Conservation (phyloP, 352 stramenopile genomes). For the Phytophthora citrophthora region DNA sequence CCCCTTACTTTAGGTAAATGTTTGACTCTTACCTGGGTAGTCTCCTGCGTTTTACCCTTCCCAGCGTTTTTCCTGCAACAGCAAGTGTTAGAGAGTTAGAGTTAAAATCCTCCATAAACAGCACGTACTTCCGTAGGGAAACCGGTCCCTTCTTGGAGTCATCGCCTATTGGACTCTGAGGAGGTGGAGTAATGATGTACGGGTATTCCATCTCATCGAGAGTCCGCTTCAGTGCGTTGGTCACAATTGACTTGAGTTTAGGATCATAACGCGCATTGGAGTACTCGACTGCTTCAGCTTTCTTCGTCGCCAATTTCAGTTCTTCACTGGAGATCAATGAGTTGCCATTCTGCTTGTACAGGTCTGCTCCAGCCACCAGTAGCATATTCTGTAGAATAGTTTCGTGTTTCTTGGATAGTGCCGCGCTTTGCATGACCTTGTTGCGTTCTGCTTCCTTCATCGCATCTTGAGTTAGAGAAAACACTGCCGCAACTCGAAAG, state of each 20-base stretch:
- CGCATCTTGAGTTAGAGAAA: constrained; percentile 92
- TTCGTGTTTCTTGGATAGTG: constrained; percentile 76
- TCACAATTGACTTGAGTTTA: constrained; percentile 68
- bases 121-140: constrained; percentile 77
- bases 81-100: not conserved
- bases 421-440: constrained; percentile 86
- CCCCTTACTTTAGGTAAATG: not conserved
- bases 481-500: constrained; percentile 93
- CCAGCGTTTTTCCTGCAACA: constrained; percentile 42
- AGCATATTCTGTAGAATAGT: constrained; percentile 72
- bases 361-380: constrained; percentile 46
- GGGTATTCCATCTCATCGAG: constrained; percentile 77
- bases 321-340: constrained; percentile 60
- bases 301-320: constrained; percentile 71
- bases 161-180: constrained; percentile 37
- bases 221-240: constrained; percentile 65
- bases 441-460: constrained; percentile 89
- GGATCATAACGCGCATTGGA: constrained; percentile 83
- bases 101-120: not conserved
- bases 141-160: constrained; percentile 69
- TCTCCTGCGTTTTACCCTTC: constrained; percentile 36
- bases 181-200: constrained; percentile 82
- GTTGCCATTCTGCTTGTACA: constrained; percentile 80
- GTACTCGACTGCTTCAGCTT: constrained; percentile 70
- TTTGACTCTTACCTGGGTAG: constrained; percentile 19